phyloP scores from a whole-genome alignment of 257 asterid genomes.

The Solanum acaule region DNA sequence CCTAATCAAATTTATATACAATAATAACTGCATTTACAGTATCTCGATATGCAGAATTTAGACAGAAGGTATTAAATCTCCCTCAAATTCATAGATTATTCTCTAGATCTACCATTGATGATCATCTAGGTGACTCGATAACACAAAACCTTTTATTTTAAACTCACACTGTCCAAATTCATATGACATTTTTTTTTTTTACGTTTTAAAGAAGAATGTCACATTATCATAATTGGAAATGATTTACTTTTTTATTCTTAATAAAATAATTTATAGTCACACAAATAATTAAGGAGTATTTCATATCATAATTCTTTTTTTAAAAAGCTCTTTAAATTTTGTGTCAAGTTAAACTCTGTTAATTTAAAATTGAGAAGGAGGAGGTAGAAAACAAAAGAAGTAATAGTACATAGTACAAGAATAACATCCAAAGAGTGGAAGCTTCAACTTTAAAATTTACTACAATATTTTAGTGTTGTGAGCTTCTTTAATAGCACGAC shows the following conservation, averaged over 20 bases:
- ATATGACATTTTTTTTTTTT: background rate
- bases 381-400: background rate
- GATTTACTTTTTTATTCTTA: background rate
- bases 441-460: conserved; percentile 15
- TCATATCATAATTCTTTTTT: background rate
- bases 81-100: background rate
- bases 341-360: background rate
- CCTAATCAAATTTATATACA: background rate
- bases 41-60: background rate
- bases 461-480: background rate
- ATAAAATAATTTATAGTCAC: background rate
- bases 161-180: background rate
- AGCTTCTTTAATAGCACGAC: conserved; percentile 24
- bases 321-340: background rate
- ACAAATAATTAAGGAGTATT: background rate
- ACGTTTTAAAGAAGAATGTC: background rate
- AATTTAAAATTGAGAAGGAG: background rate
- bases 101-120: background rate
- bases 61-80: background rate
- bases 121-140: background rate
- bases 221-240: background rate
- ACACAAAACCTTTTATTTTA: background rate
- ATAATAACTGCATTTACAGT: background rate
- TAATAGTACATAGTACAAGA: background rate
- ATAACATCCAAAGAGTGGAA: conserved; percentile 17